Evolutionary conservation across 768 basidiomycete genomes (phyloP).

Genomic region (Ephemerocybe angulata): DNA sequence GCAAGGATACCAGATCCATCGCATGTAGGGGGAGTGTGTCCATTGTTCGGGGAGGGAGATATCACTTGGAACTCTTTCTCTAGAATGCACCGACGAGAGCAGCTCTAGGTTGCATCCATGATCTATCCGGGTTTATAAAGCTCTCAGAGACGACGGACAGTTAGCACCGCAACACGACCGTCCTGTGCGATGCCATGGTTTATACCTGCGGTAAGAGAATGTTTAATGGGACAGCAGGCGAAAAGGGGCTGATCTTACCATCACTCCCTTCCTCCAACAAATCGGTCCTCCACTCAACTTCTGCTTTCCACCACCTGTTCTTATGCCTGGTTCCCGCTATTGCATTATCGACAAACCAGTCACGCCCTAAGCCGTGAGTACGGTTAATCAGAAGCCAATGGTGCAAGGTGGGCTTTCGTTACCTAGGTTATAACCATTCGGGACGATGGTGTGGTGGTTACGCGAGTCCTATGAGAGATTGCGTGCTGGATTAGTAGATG

Average conservation of each 20-base stretch:
- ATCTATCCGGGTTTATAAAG: not conserved
- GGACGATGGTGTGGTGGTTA: constrained; percentile 68
- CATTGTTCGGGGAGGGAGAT: no score
- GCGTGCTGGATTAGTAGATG: not conserved
- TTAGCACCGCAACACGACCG: constrained; percentile 76
- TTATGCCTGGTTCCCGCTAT: constrained; percentile 57
- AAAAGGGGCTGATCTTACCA: constrained; percentile 38
- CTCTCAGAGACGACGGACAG: constrained; percentile 44
- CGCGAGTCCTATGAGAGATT: constrained; percentile 41
- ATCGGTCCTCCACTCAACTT: constrained; percentile 71
- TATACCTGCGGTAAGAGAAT: constrained; percentile 1
- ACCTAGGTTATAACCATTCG: constrained; percentile 73
- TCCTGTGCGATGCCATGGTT: constrained; percentile 79
- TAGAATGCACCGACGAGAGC: not conserved
- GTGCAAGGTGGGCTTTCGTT: not conserved
- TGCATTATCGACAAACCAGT: constrained; percentile 71
- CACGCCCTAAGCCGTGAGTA: constrained; percentile 45
- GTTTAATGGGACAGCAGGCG: not conserved
- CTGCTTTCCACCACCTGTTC: constrained; percentile 69
- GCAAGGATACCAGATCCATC: no score
- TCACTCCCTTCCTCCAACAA: constrained; percentile 64
- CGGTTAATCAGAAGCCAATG: no score
- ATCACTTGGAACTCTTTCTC: no score
- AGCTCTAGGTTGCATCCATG: not conserved
- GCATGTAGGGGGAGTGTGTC: no score